phyloP scores from a whole-genome alignment of 2,329 filamentous ascomycete species.

The Aspergillus sp. region DNA sequence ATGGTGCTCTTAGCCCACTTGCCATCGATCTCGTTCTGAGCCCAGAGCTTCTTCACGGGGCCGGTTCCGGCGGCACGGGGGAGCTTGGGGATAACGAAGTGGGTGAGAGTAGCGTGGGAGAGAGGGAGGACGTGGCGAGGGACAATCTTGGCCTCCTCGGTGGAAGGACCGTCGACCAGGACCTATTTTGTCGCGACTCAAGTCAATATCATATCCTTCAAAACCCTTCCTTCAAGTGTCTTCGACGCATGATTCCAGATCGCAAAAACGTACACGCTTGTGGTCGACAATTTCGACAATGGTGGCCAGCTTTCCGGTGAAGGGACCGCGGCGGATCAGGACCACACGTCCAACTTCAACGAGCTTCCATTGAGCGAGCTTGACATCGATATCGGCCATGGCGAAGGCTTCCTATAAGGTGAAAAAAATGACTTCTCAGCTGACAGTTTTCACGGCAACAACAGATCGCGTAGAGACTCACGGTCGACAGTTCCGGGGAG shows the following conservation, averaged over 20 bases:
- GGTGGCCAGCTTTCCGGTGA: slow-evolving; percentile 80
- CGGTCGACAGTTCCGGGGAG: slow-evolving; percentile 42
- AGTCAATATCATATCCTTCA: slow-evolving; percentile 22
- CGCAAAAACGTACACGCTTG: slow-evolving; percentile 84
- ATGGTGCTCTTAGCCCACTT: slow-evolving; percentile 91
- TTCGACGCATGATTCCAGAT: slow-evolving; percentile 1
- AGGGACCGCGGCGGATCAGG: slow-evolving; percentile 81
- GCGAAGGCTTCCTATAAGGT: slow-evolving; percentile 59
- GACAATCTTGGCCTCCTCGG: slow-evolving; percentile 74
- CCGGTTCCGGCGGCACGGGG: slow-evolving; percentile 81
- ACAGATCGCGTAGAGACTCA: slow-evolving; percentile 31
- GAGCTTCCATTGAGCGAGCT: slow-evolving; percentile 84
- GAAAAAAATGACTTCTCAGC: slow-evolving; percentile 28
- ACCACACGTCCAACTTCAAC: slow-evolving; percentile 98
- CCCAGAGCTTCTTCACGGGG: slow-evolving; percentile 84
- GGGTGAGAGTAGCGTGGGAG: slow-evolving; percentile 81
- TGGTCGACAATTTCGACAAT: slow-evolving; percentile 99
- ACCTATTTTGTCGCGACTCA: slow-evolving; percentile 58
- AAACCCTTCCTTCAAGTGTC: neutral
- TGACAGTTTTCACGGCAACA: slow-evolving; percentile 15
- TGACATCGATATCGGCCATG: slow-evolving; percentile 82
- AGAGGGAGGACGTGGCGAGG: slow-evolving; percentile 85
- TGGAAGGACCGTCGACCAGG: slow-evolving; percentile 91
- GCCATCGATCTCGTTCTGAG: slow-evolving; percentile 83
- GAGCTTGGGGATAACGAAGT: slow-evolving; percentile 81